A percentile compares a stretch with the other conserved stretches of the same genome.
phyloP scores from a whole-genome alignment of 768 basidiomycete genomes.

The Heimioporus sp. region DNA sequence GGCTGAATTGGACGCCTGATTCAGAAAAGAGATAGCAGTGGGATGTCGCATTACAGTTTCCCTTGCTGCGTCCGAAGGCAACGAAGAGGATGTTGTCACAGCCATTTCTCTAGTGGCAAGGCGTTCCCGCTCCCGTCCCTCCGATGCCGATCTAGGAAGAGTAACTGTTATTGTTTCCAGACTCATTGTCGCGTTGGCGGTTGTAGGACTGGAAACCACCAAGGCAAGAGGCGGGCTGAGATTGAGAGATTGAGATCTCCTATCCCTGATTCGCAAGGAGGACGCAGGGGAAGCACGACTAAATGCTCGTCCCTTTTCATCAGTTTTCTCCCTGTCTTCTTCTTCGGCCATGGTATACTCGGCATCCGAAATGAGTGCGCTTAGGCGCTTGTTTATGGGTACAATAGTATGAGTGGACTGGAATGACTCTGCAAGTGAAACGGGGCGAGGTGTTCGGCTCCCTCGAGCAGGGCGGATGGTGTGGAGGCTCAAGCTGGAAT shows the following conservation, averaged over 20 bases:
- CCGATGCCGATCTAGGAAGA: conserved; percentile 26
- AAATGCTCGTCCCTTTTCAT: conserved; percentile 17
- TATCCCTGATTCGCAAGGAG: conserved; percentile 47
- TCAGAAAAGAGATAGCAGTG: conserved; percentile 14
- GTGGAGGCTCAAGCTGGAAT: conserved; percentile 76
- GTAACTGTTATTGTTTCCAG: conserved; percentile 29
- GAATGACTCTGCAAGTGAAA: conserved; percentile 75
- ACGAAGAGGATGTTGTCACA: conserved; percentile 39
- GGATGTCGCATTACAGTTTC: conserved; percentile 27
- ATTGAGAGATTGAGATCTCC: conserved; percentile 66
- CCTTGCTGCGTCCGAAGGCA: conserved; percentile 19
- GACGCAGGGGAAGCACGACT: conserved; percentile 40
- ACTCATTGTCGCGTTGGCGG: conserved; percentile 30
- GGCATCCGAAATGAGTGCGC: conserved; percentile 64
- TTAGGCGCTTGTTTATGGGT: conserved; percentile 62
- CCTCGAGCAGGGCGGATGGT: conserved; percentile 61
- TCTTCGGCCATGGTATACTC: conserved; percentile 69
- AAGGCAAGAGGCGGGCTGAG: conserved; percentile 36
- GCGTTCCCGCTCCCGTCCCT: conserved; percentile 38
- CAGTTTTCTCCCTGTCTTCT: conserved; percentile 34
- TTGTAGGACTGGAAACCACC: conserved; percentile 23
- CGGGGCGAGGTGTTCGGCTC: conserved; percentile 60
- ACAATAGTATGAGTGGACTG: conserved; percentile 74
- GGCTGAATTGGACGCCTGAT: conserved; percentile 27
- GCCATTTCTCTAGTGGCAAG: conserved; percentile 43